Conservation (phyloP, 441 rosid genomes). For the Gossypium aridum region DNA sequence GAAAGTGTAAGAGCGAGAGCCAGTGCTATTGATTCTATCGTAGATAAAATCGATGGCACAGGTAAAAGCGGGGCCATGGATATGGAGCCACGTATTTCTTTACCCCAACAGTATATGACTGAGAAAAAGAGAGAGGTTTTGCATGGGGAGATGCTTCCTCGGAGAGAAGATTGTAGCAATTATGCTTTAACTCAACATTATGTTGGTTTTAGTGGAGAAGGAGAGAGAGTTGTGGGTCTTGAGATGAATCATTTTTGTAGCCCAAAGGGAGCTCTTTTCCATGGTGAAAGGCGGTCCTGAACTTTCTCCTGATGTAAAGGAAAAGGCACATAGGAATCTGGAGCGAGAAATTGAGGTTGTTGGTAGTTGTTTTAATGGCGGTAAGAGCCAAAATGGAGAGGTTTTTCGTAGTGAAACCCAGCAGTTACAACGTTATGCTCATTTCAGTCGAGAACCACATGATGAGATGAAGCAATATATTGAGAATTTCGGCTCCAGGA, state of each 20-base stretch:
- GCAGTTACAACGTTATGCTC: not conserved
- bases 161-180: not conserved
- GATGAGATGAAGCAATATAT: not conserved
- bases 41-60: slow-evolving; percentile 5
- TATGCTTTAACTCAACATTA: not conserved
- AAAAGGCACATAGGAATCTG: not conserved
- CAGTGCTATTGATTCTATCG: slow-evolving; percentile 3
- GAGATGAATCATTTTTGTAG: not conserved
- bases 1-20: not conserved
- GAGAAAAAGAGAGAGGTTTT: not conserved
- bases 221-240: not conserved
- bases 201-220: not conserved
- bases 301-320: not conserved
- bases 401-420: slow-evolving; percentile 9
- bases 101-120: not conserved
- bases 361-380: not conserved
- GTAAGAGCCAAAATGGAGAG: slow-evolving; percentile 9
- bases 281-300: not conserved
- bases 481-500: not conserved
- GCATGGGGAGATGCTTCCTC: not conserved
- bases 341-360: too few relatives aligned
- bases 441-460: not conserved
- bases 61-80: slow-evolving; percentile 2
- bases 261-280: not conserved
- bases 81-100: not conserved